These are phyloP conservation scores for Chernovozyma sophiae-reginae DNA, from an alignment of 1,139 yeast species.

Conservation along the genomic window DNA sequence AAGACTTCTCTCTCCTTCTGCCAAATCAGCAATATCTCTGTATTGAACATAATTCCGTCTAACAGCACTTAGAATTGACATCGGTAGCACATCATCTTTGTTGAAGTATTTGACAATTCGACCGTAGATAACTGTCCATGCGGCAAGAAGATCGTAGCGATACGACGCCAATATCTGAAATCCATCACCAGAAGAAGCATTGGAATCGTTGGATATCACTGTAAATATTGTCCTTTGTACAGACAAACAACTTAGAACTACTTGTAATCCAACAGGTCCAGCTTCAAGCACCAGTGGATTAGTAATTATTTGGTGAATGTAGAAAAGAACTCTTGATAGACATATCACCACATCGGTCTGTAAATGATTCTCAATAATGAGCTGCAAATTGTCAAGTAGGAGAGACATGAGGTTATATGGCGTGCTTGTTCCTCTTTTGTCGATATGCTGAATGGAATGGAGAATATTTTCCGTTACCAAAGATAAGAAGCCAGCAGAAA, in stretches of 20 bases:
- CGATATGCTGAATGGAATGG: constrained; percentile 19
- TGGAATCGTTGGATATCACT: not conserved
- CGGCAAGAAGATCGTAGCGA: constrained; percentile 31
- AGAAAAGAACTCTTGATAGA: constrained; percentile 6
- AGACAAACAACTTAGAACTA: constrained; percentile 1
- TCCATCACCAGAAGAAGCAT: not conserved
- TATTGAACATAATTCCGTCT: not conserved
- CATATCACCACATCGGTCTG: not conserved
- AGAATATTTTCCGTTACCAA: constrained; percentile 19
- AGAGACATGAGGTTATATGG: constrained; percentile 11
- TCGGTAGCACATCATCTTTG: not conserved
- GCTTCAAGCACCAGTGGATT: constrained; percentile 3
- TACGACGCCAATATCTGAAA: constrained; percentile 11
- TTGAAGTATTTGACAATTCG: constrained; percentile 1
- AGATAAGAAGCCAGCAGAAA: constrained; percentile 8
- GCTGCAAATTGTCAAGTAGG: constrained; percentile 9
- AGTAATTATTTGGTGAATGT: constrained; percentile 4
- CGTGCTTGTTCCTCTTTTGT: constrained; percentile 8
- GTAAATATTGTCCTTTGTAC: constrained; percentile 1
- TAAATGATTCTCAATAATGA: not conserved
- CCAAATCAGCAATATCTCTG: too few species aligned
- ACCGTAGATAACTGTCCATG: constrained; percentile 20
- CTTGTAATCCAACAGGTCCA: constrained; percentile 5
- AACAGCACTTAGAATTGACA: not conserved
- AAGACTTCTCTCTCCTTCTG: too few species aligned